A percentile compares a stretch with the other conserved stretches of the same genome.
Conservation (phyloP, 495 filamentous ascomycete genomes). For the Penicillium coprophilum region DNA sequence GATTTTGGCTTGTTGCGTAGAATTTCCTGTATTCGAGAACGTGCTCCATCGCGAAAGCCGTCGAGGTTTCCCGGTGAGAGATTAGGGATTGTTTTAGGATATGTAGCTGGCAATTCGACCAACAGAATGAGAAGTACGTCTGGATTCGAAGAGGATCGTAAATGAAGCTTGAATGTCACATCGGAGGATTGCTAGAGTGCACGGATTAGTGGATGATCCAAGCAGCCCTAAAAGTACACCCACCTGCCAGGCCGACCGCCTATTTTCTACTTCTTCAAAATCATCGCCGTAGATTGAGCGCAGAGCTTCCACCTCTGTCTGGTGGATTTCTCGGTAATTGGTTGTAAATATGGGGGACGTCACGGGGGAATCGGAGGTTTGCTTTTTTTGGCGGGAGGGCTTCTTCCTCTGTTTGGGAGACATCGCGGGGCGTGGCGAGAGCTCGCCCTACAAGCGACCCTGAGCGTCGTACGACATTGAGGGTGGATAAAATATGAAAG, state of each 20-base stretch:
- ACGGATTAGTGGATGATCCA: constrained; percentile 1
- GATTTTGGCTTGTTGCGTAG: constrained; percentile 67
- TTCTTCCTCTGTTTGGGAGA: constrained; percentile 51
- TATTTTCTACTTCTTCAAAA: constrained; percentile 69
- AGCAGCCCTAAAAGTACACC: constrained; percentile 18
- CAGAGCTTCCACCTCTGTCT: constrained; percentile 83
- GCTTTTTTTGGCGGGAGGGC: constrained; percentile 34
- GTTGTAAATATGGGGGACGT: constrained; percentile 42
- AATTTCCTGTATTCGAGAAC: constrained; percentile 66
- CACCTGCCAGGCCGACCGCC: constrained; percentile 85
- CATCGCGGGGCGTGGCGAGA: constrained; percentile 49
- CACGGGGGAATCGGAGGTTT: constrained; percentile 31
- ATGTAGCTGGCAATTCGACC: constrained; percentile 83
- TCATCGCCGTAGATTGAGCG: constrained; percentile 92
- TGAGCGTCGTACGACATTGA: constrained; percentile 21
- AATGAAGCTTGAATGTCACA: constrained; percentile 72
- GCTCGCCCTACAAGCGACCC: constrained; percentile 33
- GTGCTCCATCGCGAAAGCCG: constrained; percentile 61
- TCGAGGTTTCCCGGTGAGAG: constrained; percentile 65
- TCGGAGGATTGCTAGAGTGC: constrained; percentile 65
- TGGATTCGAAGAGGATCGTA: constrained; percentile 69
- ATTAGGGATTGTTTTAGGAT: constrained; percentile 82
- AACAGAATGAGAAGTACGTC: constrained; percentile 61
- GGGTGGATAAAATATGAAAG: constrained; percentile 1
- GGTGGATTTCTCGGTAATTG: constrained; percentile 80